A percentile compares a stretch with the other conserved stretches of the same genome.
These are phyloP conservation scores for Boletus rex-veris DNA, from an alignment of 768 basidiomycete genomes.

Conservation along the genomic window DNA sequence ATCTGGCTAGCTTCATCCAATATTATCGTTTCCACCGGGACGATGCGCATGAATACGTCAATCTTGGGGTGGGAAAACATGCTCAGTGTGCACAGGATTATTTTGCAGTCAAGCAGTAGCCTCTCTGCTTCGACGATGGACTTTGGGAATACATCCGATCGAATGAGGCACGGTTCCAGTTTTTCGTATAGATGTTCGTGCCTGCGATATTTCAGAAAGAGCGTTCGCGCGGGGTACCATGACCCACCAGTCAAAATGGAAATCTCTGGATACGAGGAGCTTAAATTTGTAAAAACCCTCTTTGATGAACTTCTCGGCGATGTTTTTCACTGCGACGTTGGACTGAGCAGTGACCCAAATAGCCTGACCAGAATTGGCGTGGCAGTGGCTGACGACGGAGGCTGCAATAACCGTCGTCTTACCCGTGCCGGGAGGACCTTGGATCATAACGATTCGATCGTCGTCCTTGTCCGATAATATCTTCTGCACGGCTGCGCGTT, in stretches of 20 bases:
- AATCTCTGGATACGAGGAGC: slow-evolving; percentile 44
- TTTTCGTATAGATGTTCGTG: slow-evolving; percentile 48
- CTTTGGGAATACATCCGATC: slow-evolving; percentile 30
- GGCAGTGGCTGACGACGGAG: slow-evolving; percentile 24
- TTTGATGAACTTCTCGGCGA: slow-evolving; percentile 43
- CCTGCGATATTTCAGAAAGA: slow-evolving; percentile 28
- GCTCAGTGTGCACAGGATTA: slow-evolving; percentile 47
- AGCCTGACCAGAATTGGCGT: slow-evolving; percentile 4
- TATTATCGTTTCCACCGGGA: slow-evolving; percentile 38
- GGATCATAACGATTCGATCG: slow-evolving; percentile 26
- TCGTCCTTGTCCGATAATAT: slow-evolving; percentile 25
- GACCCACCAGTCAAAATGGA: slow-evolving; percentile 44
- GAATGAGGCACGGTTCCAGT: slow-evolving; percentile 35
- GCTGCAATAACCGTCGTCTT: slow-evolving; percentile 45
- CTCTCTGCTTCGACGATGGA: slow-evolving; percentile 16
- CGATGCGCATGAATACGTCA: slow-evolving; percentile 16
- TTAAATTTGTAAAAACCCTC: slow-evolving; percentile 34
- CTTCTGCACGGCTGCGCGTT: slow-evolving; percentile 25
- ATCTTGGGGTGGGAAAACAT: slow-evolving; percentile 38
- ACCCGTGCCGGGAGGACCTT: slow-evolving; percentile 43
- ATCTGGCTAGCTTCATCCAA: slow-evolving; percentile 51
- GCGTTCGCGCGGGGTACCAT: not conserved
- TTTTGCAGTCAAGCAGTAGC: slow-evolving; percentile 27
- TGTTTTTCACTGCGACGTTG: slow-evolving; percentile 52
- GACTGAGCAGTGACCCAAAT: slow-evolving; percentile 47